Evolutionary conservation across 2,329 filamentous ascomycete genomes (phyloP).

Genomic region (Alternaria arbusti): DNA sequence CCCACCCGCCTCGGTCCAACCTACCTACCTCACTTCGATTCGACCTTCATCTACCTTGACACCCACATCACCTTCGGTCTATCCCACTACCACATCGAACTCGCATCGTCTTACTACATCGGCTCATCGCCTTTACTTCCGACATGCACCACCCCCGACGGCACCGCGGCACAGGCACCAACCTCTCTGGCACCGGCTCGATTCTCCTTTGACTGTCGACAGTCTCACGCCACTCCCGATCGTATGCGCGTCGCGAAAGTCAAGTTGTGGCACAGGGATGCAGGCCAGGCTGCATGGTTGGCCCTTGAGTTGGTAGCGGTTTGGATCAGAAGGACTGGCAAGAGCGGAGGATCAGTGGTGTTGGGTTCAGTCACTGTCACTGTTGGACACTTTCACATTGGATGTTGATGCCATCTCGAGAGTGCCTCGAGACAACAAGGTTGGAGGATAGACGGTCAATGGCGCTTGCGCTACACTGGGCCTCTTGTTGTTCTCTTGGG

Average conservation of each 20-base stretch:
- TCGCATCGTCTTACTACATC: neutral
- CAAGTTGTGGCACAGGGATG: conserved; percentile 4
- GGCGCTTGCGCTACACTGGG: conserved; percentile 10
- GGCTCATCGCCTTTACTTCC: neutral
- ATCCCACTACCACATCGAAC: neutral
- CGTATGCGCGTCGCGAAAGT: neutral
- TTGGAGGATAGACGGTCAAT: conserved; percentile 18
- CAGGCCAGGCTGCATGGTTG: neutral
- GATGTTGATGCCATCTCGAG: neutral
- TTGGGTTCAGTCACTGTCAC: neutral
- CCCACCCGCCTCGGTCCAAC: neutral
- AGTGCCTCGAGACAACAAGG: neutral
- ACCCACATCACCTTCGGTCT: neutral
- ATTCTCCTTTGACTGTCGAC: neutral
- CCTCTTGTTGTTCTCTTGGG: conserved; percentile 6
- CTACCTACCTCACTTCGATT: neutral
- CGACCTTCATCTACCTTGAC: neutral
- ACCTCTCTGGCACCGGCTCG: neutral
- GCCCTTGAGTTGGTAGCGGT: conserved; percentile 6
- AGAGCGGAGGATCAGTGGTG: neutral
- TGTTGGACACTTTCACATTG: neutral
- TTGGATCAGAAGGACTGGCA: conserved; percentile 6
- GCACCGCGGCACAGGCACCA: conserved; percentile 1
- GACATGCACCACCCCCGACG: neutral
- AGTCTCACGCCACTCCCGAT: neutral